Conservation (phyloP, 345 rosid genomes). For the Dimocarpus longan region DNA sequence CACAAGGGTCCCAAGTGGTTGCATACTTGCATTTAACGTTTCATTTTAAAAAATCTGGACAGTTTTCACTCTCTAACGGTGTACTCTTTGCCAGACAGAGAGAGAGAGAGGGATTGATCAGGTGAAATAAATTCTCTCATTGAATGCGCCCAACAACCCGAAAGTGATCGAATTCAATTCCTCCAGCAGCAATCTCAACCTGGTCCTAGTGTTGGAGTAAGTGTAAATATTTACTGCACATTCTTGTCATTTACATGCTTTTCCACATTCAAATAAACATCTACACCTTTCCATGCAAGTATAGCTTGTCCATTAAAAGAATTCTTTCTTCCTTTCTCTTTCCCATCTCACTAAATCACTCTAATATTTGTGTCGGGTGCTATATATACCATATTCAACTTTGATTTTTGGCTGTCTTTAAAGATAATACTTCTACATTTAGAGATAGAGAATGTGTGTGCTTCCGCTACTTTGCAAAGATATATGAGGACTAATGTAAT, state of each 20-base stretch:
- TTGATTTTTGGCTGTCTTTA: slow-evolving; percentile 1
- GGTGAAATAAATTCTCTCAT: slow-evolving; percentile 45
- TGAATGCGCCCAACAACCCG: slow-evolving; percentile 73
- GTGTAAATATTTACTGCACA: slow-evolving; percentile 33
- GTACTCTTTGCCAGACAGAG: slow-evolving; percentile 11
- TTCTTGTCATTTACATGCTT: slow-evolving; percentile 21
- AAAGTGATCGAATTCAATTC: slow-evolving; percentile 54
- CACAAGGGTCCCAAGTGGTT: not conserved
- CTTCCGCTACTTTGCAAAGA: slow-evolving; percentile 21
- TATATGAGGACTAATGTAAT: slow-evolving; percentile 35
- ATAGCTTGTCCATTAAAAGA: slow-evolving; percentile 19
- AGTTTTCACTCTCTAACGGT: not conserved
- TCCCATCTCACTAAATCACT: not conserved
- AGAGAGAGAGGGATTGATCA: slow-evolving; percentile 19
- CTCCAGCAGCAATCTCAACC: slow-evolving; percentile 29
- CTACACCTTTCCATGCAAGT: slow-evolving; percentile 2
- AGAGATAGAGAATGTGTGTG: slow-evolving; percentile 26
- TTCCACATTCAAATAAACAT: slow-evolving; percentile 24
- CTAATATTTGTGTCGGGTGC: slow-evolving; percentile 6
- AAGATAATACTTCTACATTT: not conserved
- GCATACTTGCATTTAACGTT: not conserved
- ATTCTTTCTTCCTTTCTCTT: not conserved
- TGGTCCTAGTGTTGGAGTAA: slow-evolving; percentile 54
- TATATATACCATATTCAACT: slow-evolving; percentile 6
- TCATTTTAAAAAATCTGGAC: not conserved